Conservation (phyloP, 179 eudicot species). For the Nepenthes alata region DNA sequence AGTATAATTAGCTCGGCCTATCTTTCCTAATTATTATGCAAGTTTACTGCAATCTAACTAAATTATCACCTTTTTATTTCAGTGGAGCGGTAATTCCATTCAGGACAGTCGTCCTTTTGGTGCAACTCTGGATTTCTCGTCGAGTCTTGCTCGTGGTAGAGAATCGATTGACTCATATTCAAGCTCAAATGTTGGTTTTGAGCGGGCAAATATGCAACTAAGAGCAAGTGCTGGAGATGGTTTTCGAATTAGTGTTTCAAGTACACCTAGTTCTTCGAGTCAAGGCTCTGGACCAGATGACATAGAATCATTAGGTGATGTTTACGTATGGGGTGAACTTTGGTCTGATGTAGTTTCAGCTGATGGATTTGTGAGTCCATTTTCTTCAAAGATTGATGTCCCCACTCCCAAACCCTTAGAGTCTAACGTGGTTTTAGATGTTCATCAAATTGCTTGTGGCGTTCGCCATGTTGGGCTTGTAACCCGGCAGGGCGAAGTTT, state of each 20-base stretch:
- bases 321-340: slow-evolving; percentile 82
- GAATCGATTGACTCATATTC: slow-evolving; percentile 34
- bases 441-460: slow-evolving; percentile 89
- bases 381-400: slow-evolving; percentile 35
- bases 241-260: slow-evolving; percentile 64
- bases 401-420: slow-evolving; percentile 61
- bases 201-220: slow-evolving; percentile 56
- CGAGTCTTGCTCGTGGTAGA: slow-evolving; percentile 36
- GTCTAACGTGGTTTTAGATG: slow-evolving; percentile 81
- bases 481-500: slow-evolving; percentile 87
- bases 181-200: slow-evolving; percentile 63
- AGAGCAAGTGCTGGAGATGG: slow-evolving; percentile 64
- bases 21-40: not conserved
- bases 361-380: slow-evolving; percentile 21
- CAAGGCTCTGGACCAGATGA: slow-evolving; percentile 39
- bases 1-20: not conserved
- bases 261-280: slow-evolving; percentile 39
- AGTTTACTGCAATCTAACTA: not conserved
- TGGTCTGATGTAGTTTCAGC: slow-evolving; percentile 49
- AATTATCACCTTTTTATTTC: slow-evolving; percentile 14
- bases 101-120: slow-evolving; percentile 28
- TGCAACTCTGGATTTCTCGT: slow-evolving; percentile 33
- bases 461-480: slow-evolving; percentile 75
- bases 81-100: slow-evolving; percentile 35
- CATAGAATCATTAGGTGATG: slow-evolving; percentile 42